phyloP scores from a whole-genome alignment of 768 basidiomycete species.

The Mycena epipterygia region DNA sequence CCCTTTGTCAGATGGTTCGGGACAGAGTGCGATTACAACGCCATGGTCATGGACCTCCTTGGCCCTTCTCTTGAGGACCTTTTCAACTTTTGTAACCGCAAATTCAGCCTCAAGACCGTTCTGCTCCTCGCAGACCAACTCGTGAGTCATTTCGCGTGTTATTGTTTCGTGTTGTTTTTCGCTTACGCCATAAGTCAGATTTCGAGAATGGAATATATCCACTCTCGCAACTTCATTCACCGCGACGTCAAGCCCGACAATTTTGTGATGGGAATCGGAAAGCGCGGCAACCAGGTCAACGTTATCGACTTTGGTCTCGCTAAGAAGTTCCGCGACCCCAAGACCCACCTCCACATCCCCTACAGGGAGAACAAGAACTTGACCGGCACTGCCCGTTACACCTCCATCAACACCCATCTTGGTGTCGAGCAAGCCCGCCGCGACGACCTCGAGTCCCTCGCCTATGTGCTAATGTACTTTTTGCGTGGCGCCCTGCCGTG shows the following conservation, averaged over 20 bases:
- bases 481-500: slow-evolving; percentile 97
- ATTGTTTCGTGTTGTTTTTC: slow-evolving; percentile 39
- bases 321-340: slow-evolving; percentile 99
- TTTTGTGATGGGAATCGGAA: slow-evolving; percentile 99
- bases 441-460: slow-evolving; percentile 97
- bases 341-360: slow-evolving; percentile 99
- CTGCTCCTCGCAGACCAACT: slow-evolving; percentile 96
- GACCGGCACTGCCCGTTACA: slow-evolving; percentile 98
- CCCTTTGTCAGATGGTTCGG: slow-evolving; percentile 98
- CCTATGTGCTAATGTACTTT: slow-evolving; percentile 99
- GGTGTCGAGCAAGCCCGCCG: slow-evolving; percentile 98
- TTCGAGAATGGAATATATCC: slow-evolving; percentile 98
- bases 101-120: slow-evolving; percentile 97
- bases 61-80: slow-evolving; percentile 92
- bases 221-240: slow-evolving; percentile 98
- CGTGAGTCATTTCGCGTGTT: slow-evolving; percentile 61
- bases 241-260: slow-evolving; percentile 99
- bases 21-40: slow-evolving; percentile 98
- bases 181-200: slow-evolving; percentile 68
- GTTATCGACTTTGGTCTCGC: slow-evolving; percentile 98
- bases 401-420: slow-evolving; percentile 98
- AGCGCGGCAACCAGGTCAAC: slow-evolving; percentile 99
- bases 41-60: slow-evolving; percentile 98
- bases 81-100: slow-evolving; percentile 97
- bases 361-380: slow-evolving; percentile 99